Conservation (phyloP, 768 basidiomycete species). For the Tephrocybe rancida region DNA sequence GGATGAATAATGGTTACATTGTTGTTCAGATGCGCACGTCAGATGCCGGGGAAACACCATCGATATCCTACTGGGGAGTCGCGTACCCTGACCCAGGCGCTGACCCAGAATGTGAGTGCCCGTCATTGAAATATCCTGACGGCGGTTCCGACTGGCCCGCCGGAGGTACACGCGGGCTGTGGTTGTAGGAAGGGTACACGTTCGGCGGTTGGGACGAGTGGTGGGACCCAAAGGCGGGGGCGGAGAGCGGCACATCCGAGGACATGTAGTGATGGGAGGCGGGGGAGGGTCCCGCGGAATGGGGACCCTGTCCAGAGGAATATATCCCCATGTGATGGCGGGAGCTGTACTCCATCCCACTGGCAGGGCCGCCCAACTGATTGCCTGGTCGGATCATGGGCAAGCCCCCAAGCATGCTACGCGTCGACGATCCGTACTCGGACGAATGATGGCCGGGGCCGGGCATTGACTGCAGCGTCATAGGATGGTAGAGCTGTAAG, state of each 20-base stretch:
- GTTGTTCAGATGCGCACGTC: not conserved
- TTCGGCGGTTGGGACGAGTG: slow-evolving; percentile 30
- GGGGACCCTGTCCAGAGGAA: slow-evolving; percentile 39
- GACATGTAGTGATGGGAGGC: slow-evolving; percentile 36
- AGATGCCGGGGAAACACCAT: slow-evolving; percentile 1
- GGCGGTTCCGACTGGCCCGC: slow-evolving; percentile 23
- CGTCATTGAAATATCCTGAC: slow-evolving; percentile 37
- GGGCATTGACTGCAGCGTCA: slow-evolving; percentile 70
- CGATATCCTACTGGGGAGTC: slow-evolving; percentile 38
- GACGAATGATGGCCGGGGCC: slow-evolving; percentile 36
- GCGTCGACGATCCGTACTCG: slow-evolving; percentile 44
- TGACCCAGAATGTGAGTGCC: slow-evolving; percentile 40
- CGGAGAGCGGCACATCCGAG: slow-evolving; percentile 53
- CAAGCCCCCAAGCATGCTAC: slow-evolving; percentile 49
- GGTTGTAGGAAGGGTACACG: slow-evolving; percentile 37
- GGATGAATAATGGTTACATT: not conserved
- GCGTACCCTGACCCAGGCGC: slow-evolving; percentile 49
- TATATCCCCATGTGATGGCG: slow-evolving; percentile 39
- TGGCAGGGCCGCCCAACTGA: slow-evolving; percentile 32
- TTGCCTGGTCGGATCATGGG: slow-evolving; percentile 34
- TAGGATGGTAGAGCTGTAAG: slow-evolving; percentile 77
- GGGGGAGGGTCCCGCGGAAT: slow-evolving; percentile 40
- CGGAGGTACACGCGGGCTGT: slow-evolving; percentile 37
- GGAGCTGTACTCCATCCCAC: slow-evolving; percentile 39
- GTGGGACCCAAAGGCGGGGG: slow-evolving; percentile 45